Evolutionary conservation across 225 moss, liverwort and hornwort genomes (phyloP).

Genomic region (Sphagnum tenellum): DNA sequence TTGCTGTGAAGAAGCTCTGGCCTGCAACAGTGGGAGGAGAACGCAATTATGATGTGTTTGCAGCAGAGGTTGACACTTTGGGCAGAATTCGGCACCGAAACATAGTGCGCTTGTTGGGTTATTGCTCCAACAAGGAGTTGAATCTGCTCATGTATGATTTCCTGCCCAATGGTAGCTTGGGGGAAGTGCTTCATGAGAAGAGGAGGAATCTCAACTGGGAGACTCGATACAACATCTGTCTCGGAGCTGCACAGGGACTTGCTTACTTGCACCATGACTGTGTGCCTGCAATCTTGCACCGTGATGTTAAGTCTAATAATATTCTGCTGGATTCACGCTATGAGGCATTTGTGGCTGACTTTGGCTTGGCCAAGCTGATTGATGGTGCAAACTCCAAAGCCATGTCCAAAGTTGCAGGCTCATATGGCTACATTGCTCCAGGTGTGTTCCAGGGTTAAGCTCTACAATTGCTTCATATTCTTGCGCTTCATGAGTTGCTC

Average conservation of each 20-base stretch:
- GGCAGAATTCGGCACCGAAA: constrained; percentile 48
- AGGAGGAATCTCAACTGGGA: constrained; percentile 42
- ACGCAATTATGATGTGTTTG: constrained; percentile 36
- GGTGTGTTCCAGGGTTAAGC: not conserved
- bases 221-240: constrained; percentile 37
- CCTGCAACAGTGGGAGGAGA: constrained; percentile 39
- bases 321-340: constrained; percentile 36
- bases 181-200: constrained; percentile 54
- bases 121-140: constrained; percentile 54
- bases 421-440: constrained; percentile 54
- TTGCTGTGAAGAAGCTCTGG: constrained; percentile 52
- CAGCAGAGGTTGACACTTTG: constrained; percentile 42
- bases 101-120: constrained; percentile 41
- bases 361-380: constrained; percentile 46
- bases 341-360: constrained; percentile 47
- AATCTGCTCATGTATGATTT: constrained; percentile 54
- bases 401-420: constrained; percentile 51
- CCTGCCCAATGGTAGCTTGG: constrained; percentile 45
- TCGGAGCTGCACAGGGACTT: constrained; percentile 42
- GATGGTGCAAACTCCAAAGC: constrained; percentile 31
- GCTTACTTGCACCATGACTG: constrained; percentile 52
- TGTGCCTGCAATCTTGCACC: constrained; percentile 39
- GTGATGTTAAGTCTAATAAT: constrained; percentile 51
- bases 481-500: no score
- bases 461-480: no score